phyloP scores from a whole-genome alignment of 1,139 yeast genomes.

The Yamadazyma aaseri region DNA sequence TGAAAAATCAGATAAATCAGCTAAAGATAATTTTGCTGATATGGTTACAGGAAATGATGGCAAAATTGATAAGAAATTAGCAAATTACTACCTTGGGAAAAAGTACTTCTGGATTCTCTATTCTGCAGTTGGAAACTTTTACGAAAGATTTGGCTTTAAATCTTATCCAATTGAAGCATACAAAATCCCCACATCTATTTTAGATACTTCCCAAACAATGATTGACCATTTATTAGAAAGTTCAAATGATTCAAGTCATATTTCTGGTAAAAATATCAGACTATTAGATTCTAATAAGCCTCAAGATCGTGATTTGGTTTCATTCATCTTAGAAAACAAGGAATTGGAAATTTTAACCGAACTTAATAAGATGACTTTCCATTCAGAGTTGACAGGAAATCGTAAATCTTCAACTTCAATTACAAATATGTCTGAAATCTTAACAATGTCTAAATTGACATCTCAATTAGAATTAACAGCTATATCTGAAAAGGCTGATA shows the following conservation, averaged over 20 bases:
- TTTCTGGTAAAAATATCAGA: conserved; percentile 30
- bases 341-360: conserved; percentile 41
- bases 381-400: conserved; percentile 34
- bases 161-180: conserved; percentile 37
- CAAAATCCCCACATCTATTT: conserved; percentile 27
- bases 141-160: conserved; percentile 41
- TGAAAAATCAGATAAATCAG: conserved; percentile 20
- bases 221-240: conserved; percentile 22
- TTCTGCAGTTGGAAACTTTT: conserved; percentile 34
- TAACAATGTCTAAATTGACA: conserved; percentile 24
- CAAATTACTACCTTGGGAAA: conserved; percentile 35
- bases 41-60: conserved; percentile 33
- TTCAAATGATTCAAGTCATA: conserved; percentile 7
- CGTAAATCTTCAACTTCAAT: conserved; percentile 37
- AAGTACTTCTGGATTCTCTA: conserved; percentile 41
- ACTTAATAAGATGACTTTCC: conserved; percentile 34
- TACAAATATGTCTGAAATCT: conserved; percentile 28
- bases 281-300: conserved; percentile 25
- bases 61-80: conserved; percentile 29
- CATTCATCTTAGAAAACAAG: conserved; percentile 31
- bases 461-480: conserved; percentile 25
- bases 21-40: conserved; percentile 28
- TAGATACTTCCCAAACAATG: conserved; percentile 18
- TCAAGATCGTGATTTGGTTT: conserved; percentile 32
- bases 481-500: conserved; percentile 15